phyloP scores from a whole-genome alignment of 495 filamentous ascomycete species.

The Aspergillus bridgeri region DNA sequence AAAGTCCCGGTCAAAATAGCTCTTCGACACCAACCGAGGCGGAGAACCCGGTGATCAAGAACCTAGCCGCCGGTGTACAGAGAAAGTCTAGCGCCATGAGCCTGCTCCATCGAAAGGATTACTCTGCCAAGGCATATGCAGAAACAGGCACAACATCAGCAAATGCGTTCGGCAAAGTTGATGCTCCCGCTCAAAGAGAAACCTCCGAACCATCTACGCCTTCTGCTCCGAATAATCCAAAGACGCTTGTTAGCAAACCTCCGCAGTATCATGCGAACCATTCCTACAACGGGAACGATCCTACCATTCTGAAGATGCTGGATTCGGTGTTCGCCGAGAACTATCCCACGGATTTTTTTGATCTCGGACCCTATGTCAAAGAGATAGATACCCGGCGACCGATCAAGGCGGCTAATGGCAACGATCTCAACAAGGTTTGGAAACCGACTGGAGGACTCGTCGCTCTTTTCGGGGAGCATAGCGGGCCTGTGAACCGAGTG shows the following conservation, averaged over 20 bases:
- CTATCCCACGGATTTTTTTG: slow-evolving; percentile 70
- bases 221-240: slow-evolving; percentile 32
- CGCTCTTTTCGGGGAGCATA: slow-evolving; percentile 85
- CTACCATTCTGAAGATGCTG: slow-evolving; percentile 77
- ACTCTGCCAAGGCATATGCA: slow-evolving; percentile 66
- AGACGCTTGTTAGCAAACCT: slow-evolving; percentile 15
- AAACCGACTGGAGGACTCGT: slow-evolving; percentile 79
- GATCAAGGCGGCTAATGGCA: slow-evolving; percentile 56
- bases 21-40: slow-evolving; percentile 36
- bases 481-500: slow-evolving; percentile 75
- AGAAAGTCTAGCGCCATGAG: slow-evolving; percentile 79
- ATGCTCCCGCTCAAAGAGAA: slow-evolving; percentile 56
- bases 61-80: slow-evolving; percentile 30
- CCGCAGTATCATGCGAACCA: slow-evolving; percentile 52
- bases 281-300: slow-evolving; percentile 85
- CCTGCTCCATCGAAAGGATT: slow-evolving; percentile 74
- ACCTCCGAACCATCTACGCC: slow-evolving; percentile 27
- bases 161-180: slow-evolving; percentile 81
- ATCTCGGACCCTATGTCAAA: slow-evolving; percentile 75
- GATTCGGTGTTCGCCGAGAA: slow-evolving; percentile 88
- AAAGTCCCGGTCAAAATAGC: slow-evolving; percentile 34
- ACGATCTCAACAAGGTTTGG: slow-evolving; percentile 60
- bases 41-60: slow-evolving; percentile 31
- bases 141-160: slow-evolving; percentile 82
- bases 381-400: slow-evolving; percentile 61